Evolutionary conservation across 2,329 filamentous ascomycete species (phyloP).

Genomic region (Sordariomycetes sp.): DNA sequence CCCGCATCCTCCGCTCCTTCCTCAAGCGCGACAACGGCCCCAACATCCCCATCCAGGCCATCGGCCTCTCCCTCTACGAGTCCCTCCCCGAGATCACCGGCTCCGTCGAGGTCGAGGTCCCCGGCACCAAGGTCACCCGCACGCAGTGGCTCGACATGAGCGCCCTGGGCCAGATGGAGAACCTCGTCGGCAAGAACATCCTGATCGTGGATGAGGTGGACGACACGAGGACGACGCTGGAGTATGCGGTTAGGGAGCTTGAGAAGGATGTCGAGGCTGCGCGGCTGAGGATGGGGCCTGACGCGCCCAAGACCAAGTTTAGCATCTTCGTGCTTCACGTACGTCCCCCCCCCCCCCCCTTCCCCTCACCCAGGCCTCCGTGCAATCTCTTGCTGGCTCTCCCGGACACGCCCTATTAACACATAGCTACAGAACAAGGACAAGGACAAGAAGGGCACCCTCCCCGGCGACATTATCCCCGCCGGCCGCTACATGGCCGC

Average conservation of each 20-base stretch:
- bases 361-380: not conserved
- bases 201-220: slow-evolving; percentile 94
- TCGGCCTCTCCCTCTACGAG: slow-evolving; percentile 95
- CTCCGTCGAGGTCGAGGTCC: slow-evolving; percentile 48
- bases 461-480: slow-evolving; percentile 66
- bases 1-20: slow-evolving; percentile 93
- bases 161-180: slow-evolving; percentile 69
- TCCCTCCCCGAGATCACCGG: slow-evolving; percentile 40
- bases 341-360: slow-evolving; percentile 20
- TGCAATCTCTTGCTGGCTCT: too few relatives aligned
- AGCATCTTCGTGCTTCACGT: slow-evolving; percentile 92
- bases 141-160: slow-evolving; percentile 96
- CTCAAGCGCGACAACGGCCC: slow-evolving; percentile 75
- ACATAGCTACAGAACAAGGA: slow-evolving; percentile 71
- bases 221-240: slow-evolving; percentile 84
- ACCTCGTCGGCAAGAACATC: slow-evolving; percentile 81
- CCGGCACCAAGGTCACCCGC: slow-evolving; percentile 87
- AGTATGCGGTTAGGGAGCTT: slow-evolving; percentile 85
- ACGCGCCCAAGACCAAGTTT: slow-evolving; percentile 64
- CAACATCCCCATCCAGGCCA: slow-evolving; percentile 99
- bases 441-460: slow-evolving; percentile 81
- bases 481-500: slow-evolving; percentile 70
- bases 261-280: slow-evolving; percentile 87
- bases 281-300: slow-evolving; percentile 55
- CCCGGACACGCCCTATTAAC: too few relatives aligned